Conservation (phyloP, 2,329 filamentous ascomycete genomes). For the Fusarium mangiferae region DNA sequence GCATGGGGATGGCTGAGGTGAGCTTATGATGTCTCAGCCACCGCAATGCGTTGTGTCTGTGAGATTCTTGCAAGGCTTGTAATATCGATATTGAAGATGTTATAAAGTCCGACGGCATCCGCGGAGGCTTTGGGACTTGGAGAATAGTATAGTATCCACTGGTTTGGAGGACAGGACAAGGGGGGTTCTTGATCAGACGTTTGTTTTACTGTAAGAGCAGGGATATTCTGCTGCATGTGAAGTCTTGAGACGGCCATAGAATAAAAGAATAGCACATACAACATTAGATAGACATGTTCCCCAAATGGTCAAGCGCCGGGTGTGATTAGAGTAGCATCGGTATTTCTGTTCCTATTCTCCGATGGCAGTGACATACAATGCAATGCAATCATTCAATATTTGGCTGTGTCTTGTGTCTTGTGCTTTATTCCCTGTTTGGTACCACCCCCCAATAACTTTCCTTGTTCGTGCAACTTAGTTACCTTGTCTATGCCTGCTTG, state of each 20-base stretch:
- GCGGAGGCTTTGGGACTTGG: background rate
- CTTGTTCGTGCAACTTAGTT: background rate
- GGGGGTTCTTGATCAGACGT: background rate
- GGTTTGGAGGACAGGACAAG: background rate
- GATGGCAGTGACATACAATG: background rate
- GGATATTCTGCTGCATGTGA: background rate
- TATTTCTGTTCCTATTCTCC: constrained; percentile 1
- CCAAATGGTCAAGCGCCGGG: background rate
- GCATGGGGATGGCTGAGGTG: background rate
- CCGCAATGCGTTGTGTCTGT: background rate
- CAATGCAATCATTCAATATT: background rate
- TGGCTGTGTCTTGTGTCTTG: constrained; percentile 12
- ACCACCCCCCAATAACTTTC: background rate
- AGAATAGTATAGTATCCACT: background rate
- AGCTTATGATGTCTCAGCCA: constrained; percentile 7
- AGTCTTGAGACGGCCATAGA: background rate
- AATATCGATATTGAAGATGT: background rate
- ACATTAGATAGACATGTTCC: background rate
- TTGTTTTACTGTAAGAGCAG: background rate
- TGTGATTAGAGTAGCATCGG: background rate
- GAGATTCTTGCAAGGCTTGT: background rate
- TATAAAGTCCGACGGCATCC: constrained; percentile 4
- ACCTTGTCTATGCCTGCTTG: background rate
- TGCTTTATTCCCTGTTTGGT: constrained; percentile 15
- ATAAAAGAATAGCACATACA: background rate